Conservation (phyloP, 2,329 filamentous ascomycete species). For the Paecilomyces dactylethromorphus region DNA sequence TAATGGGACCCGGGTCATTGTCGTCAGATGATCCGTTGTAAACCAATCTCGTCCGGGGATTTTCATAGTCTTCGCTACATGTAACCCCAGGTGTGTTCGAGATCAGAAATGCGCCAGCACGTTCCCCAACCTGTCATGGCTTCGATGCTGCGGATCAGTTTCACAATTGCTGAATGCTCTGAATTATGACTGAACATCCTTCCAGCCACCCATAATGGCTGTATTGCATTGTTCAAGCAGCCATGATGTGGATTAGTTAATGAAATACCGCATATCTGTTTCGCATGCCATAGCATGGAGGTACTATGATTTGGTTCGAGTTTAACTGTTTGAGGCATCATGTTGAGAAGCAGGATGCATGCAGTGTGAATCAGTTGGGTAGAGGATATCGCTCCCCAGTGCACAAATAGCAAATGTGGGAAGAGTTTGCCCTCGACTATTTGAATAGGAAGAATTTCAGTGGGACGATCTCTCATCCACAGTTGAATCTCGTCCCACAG, state of each 20-base stretch:
- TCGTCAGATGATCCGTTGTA: neutral
- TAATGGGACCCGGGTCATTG: neutral
- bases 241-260: conserved; percentile 50
- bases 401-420: conserved; percentile 47
- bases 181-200: conserved; percentile 47
- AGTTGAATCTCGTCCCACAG: conserved; percentile 47
- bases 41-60: neutral
- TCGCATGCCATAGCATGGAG: conserved; percentile 50
- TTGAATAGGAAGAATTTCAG: conserved; percentile 42
- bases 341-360: conserved; percentile 46
- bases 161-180: conserved; percentile 31
- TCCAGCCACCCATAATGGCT: conserved; percentile 53
- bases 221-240: conserved; percentile 52
- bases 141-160: conserved; percentile 44
- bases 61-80: conserved; percentile 4
- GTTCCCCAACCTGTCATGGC: conserved; percentile 48
- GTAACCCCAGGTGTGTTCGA: conserved; percentile 35
- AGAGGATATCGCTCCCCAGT: conserved; percentile 51
- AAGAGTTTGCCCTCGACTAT: conserved; percentile 41
- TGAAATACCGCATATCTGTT: conserved; percentile 51
- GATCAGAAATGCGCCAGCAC: conserved; percentile 47
- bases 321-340: conserved; percentile 30
- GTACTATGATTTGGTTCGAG: conserved; percentile 14
- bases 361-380: conserved; percentile 54
- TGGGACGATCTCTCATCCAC: conserved; percentile 43